Percentiles rank a stretch among this genome's conserved stretches.
Evolutionary conservation across 1,284 basidiomycete genomes (phyloP).

Genomic region (Heterobasidion occidentale): DNA sequence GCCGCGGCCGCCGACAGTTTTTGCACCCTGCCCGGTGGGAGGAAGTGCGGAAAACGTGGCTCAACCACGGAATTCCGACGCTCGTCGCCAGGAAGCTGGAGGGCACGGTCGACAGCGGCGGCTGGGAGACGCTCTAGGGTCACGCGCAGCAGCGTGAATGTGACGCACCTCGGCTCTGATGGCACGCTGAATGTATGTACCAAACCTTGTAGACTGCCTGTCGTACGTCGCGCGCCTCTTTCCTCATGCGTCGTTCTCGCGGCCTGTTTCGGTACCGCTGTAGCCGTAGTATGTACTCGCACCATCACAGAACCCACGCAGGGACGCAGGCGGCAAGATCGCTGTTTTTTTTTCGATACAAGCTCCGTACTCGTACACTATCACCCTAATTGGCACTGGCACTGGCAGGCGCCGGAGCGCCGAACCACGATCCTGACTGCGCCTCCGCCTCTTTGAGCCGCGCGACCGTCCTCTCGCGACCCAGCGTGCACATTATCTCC

Average conservation of each 20-base stretch:
- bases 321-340: too few relatives aligned
- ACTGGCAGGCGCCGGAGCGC: too few relatives aligned
- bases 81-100: conserved; percentile 88
- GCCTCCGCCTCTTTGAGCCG: conserved; percentile 20
- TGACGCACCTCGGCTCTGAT: too few relatives aligned
- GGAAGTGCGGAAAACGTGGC: conserved; percentile 86
- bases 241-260: too few relatives aligned
- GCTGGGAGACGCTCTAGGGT: conserved; percentile 79
- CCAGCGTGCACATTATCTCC: conserved; percentile 36
- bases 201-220: neutral
- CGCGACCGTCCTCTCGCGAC: conserved; percentile 23
- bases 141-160: neutral
- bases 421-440: conserved; percentile 6
- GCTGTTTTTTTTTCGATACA: too few relatives aligned
- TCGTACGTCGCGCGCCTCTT: neutral
- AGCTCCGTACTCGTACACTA: neutral
- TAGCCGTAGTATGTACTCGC: neutral
- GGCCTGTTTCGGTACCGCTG: neutral
- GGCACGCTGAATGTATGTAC: neutral
- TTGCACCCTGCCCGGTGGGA: conserved; percentile 87
- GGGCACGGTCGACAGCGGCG: conserved; percentile 81
- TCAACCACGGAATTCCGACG: conserved; percentile 86
- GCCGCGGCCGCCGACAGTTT: conserved; percentile 84
- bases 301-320: too few relatives aligned
- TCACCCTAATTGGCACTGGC: too few relatives aligned